phyloP scores from a whole-genome alignment of 495 filamentous ascomycete genomes.

The Margaritispora aquatica region DNA sequence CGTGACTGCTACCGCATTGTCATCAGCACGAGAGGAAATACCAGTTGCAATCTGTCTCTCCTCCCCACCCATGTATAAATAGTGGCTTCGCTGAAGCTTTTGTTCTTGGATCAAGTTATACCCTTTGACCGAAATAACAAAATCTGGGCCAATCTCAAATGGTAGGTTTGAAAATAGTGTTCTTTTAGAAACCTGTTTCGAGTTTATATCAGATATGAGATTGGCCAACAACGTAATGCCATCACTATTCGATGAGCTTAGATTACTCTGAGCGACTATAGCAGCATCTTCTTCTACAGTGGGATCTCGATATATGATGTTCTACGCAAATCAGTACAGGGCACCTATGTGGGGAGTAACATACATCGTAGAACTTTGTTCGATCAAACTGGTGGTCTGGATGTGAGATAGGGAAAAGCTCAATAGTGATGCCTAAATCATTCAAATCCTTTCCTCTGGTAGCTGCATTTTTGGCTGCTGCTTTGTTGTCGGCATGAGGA shows the following conservation, averaged over 20 bases:
- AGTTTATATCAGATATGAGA: conserved; percentile 84
- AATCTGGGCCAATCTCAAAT: conserved; percentile 76
- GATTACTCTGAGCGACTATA: conserved; percentile 33
- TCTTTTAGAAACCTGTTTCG: conserved; percentile 79
- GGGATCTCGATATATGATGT: conserved; percentile 69
- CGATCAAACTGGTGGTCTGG: conserved; percentile 72
- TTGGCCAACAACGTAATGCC: conserved; percentile 78
- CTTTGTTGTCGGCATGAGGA: conserved; percentile 69
- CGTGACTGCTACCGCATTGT: conserved; percentile 68
- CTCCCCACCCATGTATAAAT: conserved; percentile 80
- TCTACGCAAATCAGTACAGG: conserved; percentile 36
- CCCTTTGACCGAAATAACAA: conserved; percentile 86
- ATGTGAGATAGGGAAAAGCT: conserved; percentile 85
- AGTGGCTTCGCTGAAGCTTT: conserved; percentile 69
- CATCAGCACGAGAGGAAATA: conserved; percentile 63
- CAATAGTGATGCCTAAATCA: conserved; percentile 87
- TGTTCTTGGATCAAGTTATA: conserved; percentile 86
- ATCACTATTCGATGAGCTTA: conserved; percentile 51
- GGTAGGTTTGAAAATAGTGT: conserved; percentile 80
- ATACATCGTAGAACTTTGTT: conserved; percentile 86
- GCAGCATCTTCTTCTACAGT: conserved; percentile 54
- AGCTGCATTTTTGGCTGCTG: conserved; percentile 64
- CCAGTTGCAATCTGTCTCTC: conserved; percentile 72
- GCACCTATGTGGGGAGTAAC: conserved; percentile 6
- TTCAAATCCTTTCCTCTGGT: conserved; percentile 92